Evolutionary conservation across 352 stramenopile genomes (phyloP), one percentile per base, ranked within the genome.

Genomic region (Thalassiosira delicatula): DNA sequence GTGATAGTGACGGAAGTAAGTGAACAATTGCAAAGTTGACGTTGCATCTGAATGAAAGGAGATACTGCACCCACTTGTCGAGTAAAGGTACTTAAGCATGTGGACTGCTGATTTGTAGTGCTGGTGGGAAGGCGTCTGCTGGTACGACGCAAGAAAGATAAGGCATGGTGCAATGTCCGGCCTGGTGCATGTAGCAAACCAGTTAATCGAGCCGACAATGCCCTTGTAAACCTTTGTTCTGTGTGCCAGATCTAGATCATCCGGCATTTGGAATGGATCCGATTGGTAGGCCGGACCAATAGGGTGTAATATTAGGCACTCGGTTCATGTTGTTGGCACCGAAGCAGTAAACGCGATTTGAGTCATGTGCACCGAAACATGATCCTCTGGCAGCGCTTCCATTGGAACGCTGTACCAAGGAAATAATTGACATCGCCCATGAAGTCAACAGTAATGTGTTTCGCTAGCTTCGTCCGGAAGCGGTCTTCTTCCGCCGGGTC

Each of bases 211-310:
- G 23, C 44, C 62, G 29, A 71, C 42, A 27, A 71, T 30, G 35
- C 8, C 2, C 25, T 70, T 33, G 25, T 70, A 70, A 1, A 37
- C 23, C n/a, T 54, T 51, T 1, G 30, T 25, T 4, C 25, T 8
- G 9, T 27, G 35, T 2, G 23, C 21, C 5, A 57, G 21, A 25
- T 70, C 21, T 2, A n/a, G 32, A 56, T 60, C 37, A 56, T 59
- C 29, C 25, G n/a, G 32, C 9, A 51, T 12, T 21, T 21, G 60
- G 71, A 46, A 79, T 73, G 5, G 35, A 35, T 46, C 74, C 60
- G 21, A 80, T 80, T 17, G 71, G 63, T 27, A 70, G n/a, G 44
- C 46, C 71, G 1, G 40, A 74, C 0, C 49, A 33, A 42, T 74
- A 74, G 0, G 60, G 51, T 35, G 60, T 80, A 33, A 57, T 53